Evolutionary conservation across 176 grass and related monocot genomes (phyloP), one percentile per base, ranked within the genome.

Genomic region (Oropetium thomaeum): DNA sequence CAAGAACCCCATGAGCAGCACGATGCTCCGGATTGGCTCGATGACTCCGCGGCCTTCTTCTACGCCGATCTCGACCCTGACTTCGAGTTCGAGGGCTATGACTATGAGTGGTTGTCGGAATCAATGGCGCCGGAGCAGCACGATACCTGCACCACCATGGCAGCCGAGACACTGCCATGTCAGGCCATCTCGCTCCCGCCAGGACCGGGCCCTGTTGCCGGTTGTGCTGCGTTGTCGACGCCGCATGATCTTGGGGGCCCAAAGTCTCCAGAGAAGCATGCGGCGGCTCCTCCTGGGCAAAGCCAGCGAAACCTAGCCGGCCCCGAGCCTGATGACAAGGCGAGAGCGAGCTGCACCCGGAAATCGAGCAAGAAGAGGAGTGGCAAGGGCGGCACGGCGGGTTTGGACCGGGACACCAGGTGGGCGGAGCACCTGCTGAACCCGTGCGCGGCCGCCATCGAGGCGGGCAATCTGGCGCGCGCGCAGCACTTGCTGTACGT

Each of bases 381-480:
- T 0, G 79, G 43, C 44, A 93, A 82, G 72, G 80, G 75, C 28
- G 30, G 66, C n/a, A 15, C 16, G 1, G 70, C 76, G 1, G 77
- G 54, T 9, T 66, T 62, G 40, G 75, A 79, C 72, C 62, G 77
- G 55, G 89, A 99, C 37, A 70, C 77, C 43, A 79, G 87, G 84
- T 99, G 96, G 96, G 96, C 96, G 17, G 96, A 99, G 79, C 89
- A 99, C 75, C 89, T 99, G 66, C 69, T 99, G 29, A 90, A 90
- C 51, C 89, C 87, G 43, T 99, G 92, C 85, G 89, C 84, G 34
- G 62, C 65, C 4, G 96, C 92, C 51, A 81, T 95, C 41, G 85
- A 99, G 69, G 69, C 80, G 0, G 84, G 84, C 64, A 95, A 99
- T 78, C 39, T 86, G 49, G 77, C 96, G 14, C 87, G 89, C 19